phyloP scores from a whole-genome alignment of 108 stramenopile species.

The Stephanodiscus triporus region DNA sequence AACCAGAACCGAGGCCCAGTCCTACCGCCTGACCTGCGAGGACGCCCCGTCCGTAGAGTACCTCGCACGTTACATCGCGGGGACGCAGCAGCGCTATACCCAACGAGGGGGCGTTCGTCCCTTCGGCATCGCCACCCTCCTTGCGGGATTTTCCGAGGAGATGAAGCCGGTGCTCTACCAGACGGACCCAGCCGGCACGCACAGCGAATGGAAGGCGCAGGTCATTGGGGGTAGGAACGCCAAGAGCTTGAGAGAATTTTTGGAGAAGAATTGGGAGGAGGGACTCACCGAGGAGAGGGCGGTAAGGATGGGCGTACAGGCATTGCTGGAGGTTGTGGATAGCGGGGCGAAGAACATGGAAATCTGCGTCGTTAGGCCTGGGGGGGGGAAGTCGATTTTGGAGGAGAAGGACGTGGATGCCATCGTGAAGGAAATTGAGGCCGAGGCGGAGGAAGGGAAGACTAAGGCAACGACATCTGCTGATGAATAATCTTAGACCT shows the following conservation, averaged over 20 bases:
- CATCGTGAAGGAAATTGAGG: constrained; percentile 89
- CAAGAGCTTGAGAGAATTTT: constrained; percentile 95
- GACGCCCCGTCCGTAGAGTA: constrained; percentile 98
- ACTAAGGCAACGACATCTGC: constrained; percentile 13
- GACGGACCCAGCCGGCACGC: constrained; percentile 99
- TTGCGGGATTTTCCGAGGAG: constrained; percentile 87
- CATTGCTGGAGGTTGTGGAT: constrained; percentile 98
- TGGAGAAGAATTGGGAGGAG: constrained; percentile 96
- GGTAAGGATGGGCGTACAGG: constrained; percentile 90
- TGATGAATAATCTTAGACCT: constrained; percentile 12
- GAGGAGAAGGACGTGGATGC: constrained; percentile 78
- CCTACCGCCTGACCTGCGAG: constrained; percentile 98
- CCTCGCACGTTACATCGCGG: constrained; percentile 95
- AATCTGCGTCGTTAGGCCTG: constrained; percentile 80
- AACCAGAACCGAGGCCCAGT: constrained; percentile 94
- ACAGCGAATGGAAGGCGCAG: constrained; percentile 98
- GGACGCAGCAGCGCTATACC: constrained; percentile 98
- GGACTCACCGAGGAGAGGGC: constrained; percentile 87
- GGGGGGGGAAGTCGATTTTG: constrained; percentile 76
- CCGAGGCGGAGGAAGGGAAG: constrained; percentile 73
- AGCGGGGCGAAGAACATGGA: constrained; percentile 99
- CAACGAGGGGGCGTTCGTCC: constrained; percentile 99
- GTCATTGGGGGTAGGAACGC: constrained; percentile 97
- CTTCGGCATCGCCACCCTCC: constrained; percentile 95
- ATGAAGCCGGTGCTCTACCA: constrained; percentile 87